A percentile compares a stretch with the other conserved stretches of the same genome.
These are phyloP conservation scores for Coemansia sp. DNA, from an alignment of 192 early-diverging fungal species.

Conservation along the genomic window DNA sequence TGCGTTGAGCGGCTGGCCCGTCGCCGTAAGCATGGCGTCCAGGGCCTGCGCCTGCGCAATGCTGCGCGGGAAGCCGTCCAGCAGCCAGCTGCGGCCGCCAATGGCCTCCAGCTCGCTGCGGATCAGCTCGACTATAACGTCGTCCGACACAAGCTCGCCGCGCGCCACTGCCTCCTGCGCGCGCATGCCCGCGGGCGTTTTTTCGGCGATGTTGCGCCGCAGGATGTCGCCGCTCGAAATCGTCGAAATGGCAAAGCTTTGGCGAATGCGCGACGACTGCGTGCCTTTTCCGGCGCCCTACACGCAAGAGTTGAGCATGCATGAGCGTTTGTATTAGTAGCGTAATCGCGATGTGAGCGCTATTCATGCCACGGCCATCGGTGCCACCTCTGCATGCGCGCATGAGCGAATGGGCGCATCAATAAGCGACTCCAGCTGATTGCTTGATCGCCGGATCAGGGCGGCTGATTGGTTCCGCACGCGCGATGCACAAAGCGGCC, in stretches of 20 bases:
- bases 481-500: too few species aligned
- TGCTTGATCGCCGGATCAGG: too few species aligned
- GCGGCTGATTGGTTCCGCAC: too few species aligned
- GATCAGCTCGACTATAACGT: slow-evolving; percentile 41
- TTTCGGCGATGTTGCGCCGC: slow-evolving; percentile 71
- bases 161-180: slow-evolving; percentile 51
- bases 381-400: too few species aligned
- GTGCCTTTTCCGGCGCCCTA: slow-evolving; percentile 89
- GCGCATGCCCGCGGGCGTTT: slow-evolving; percentile 57
- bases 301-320: too few species aligned
- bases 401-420: too few species aligned
- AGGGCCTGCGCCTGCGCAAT: slow-evolving; percentile 74
- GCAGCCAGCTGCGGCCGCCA: slow-evolving; percentile 62
- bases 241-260: slow-evolving; percentile 61
- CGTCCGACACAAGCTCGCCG: slow-evolving; percentile 43
- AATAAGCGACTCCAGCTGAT: too few species aligned
- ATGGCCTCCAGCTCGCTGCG: slow-evolving; percentile 27
- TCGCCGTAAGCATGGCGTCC: slow-evolving; percentile 47
- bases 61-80: slow-evolving; percentile 92
- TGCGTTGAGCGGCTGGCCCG: slow-evolving; percentile 66
- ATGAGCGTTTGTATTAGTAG: too few species aligned
- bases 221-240: slow-evolving; percentile 90
- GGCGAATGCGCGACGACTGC: slow-evolving; percentile 71
- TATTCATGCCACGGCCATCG: too few species aligned
- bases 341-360: too few species aligned